Conservation (phyloP, 192 early-diverging fungal species). For the Jimgerdemannia lactiflua region DNA sequence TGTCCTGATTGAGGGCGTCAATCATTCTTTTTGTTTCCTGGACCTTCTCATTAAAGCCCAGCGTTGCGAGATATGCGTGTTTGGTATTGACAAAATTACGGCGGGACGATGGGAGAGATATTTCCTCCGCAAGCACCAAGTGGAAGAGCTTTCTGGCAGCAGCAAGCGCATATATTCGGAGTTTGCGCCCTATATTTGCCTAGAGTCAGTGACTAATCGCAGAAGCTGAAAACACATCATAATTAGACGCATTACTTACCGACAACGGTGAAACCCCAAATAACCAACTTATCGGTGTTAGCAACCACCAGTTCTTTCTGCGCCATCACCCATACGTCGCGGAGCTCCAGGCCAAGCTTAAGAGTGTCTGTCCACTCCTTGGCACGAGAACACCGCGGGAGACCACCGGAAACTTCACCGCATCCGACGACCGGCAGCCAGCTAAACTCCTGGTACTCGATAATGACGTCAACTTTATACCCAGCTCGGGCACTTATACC, state of each 20-base stretch:
- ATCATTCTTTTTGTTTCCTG: too few species aligned
- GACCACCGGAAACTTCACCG: neutral
- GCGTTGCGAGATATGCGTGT: too few species aligned
- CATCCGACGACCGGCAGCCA: conserved; percentile 2
- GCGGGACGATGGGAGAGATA: too few species aligned
- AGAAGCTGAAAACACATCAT: neutral
- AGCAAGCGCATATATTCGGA: too few species aligned
- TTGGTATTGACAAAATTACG: too few species aligned
- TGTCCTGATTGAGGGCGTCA: too few species aligned
- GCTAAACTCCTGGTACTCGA: neutral
- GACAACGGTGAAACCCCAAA: neutral
- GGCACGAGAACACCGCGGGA: neutral
- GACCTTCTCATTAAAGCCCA: too few species aligned
- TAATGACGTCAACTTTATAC: neutral
- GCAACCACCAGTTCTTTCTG: neutral
- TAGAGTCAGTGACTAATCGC: neutral
- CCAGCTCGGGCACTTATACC: neutral
- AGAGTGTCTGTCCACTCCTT: neutral
- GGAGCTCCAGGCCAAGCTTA: neutral
- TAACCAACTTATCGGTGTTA: neutral
- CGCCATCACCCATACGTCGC: neutral
- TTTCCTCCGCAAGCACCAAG: too few species aligned
- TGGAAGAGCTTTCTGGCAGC: too few species aligned
- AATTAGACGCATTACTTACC: neutral
- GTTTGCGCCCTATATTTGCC: too few species aligned